Base-by-base conservation (phyloP, 2,329 filamentous ascomycete genomes). In the Fusarium liriodendri region DNA sequence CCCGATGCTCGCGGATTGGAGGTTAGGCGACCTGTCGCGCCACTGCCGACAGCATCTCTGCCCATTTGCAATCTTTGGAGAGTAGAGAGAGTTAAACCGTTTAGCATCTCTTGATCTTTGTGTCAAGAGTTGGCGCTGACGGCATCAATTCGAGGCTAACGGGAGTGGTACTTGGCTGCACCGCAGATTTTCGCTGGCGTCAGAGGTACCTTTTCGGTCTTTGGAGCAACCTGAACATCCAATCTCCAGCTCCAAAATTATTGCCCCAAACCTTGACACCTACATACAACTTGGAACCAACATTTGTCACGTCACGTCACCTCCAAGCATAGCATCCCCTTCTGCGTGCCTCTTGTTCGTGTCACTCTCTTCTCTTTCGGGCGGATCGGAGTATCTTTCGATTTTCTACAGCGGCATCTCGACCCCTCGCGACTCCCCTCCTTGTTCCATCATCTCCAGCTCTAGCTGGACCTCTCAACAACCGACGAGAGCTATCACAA, bases 211-310 rank as follows among this genome's bases (percentile, higher is more conserved):
- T 61, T n/a, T 50, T 27, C 37, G 60, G 45, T 20, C 25, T 58
- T 62, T 38, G 50, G 27, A 45, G 57, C 33, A 29, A 35, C 40
- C 40, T 42, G 40, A 42, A 42, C 59, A 50, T 69, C 71, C 64
- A 71, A 74, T 71, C 70, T 74, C 62, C 58, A 74, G 72, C 70
- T 73, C 72, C 72, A 67, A 74, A 72, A 69, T 69, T 74, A 69
- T 73, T 75, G 58, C 73, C 72, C 70, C 70, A 73, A 75, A 75
- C 73, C 69, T 74, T 74, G 63, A 72, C 63, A 69, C 62, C 72
- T 73, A 60, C 63, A 63, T 71, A 62, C 72, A 52, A 52, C 47
- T 27, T 29, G 25, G 25, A 75, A 73, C 73, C 58, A 70, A 66
- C 66, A 68, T 57, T 64, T 67, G 72, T 73, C 70, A 70, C 58